Evolutionary conservation across 2,329 filamentous ascomycete genomes (phyloP).

Genomic region (Calonectria fujianensis): DNA sequence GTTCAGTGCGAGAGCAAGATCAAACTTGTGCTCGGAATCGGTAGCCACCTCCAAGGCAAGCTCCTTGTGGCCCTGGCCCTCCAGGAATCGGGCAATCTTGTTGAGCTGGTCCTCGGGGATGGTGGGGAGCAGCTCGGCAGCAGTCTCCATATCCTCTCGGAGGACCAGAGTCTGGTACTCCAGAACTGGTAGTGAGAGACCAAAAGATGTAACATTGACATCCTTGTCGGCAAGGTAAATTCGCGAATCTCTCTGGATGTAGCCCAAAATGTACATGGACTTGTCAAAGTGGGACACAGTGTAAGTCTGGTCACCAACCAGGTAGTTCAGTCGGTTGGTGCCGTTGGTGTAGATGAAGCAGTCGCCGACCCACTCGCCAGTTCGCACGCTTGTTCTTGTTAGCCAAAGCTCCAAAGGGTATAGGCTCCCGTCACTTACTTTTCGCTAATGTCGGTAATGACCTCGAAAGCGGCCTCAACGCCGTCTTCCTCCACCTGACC

Average conservation of each 20-base stretch:
- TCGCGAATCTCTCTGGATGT: constrained; percentile 94
- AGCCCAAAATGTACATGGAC: constrained; percentile 95
- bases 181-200: constrained; percentile 91
- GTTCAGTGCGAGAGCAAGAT: constrained; percentile 88
- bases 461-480: constrained; percentile 95
- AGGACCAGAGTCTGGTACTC: constrained; percentile 98
- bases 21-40: constrained; percentile 96
- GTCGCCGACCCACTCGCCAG: constrained; percentile 98
- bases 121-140: constrained; percentile 86
- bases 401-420: not conserved
- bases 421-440: constrained; percentile 69
- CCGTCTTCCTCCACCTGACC: constrained; percentile 92
- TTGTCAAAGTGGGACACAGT: constrained; percentile 98
- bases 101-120: constrained; percentile 96
- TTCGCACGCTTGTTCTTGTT: constrained; percentile 79
- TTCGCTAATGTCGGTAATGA: constrained; percentile 96
- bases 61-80: constrained; percentile 98
- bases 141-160: constrained; percentile 93
- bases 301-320: constrained; percentile 98
- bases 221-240: constrained; percentile 98
- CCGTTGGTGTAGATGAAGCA: constrained; percentile 99
- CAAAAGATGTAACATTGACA: constrained; percentile 91
- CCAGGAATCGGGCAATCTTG: constrained; percentile 97
- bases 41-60: constrained; percentile 95
- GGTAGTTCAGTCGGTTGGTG: constrained; percentile 97